Base-by-base conservation (phyloP, 176 grass and related monocot genomes). In the Eragrostis curvula region DNA sequence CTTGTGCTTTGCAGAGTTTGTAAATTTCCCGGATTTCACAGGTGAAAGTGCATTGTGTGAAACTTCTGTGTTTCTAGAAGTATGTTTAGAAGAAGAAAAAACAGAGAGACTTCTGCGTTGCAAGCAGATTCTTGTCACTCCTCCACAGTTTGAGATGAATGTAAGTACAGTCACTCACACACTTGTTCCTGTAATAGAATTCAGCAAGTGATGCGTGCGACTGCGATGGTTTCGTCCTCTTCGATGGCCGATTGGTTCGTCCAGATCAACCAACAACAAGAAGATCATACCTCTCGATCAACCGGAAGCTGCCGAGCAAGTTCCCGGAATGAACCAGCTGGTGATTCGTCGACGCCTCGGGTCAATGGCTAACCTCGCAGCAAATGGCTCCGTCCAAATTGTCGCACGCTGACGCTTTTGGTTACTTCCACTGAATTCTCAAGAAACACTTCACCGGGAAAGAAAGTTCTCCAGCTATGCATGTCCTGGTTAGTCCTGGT, bases 261-360 rank as follows among this genome's bases (percentile, higher is more conserved):
- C 57, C 23, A 25, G 25, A 60, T 10, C 23, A 12, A 8, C 23
- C 23, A 12, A 8, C 57, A 57, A 20, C 53, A 9, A 10, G 2
- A 36, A 2, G 21, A 21, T 23, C 21, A 23, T 9, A 6, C 10
- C 56, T 59, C 51, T 29, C 23, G 15, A 24, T 23, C 8, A n/a
- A 25, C 5, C 2, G n/a, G 85, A 87, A 82, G 73, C 25, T 88
- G 57, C 86, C 49, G 73, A 48, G 86, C 43, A 83, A 78, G 7
- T 87, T 17, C 42, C 49, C 8, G 7, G 62, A 13, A 65, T 41
- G 69, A 48, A 20, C 16, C n/a, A 11, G 36, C 42, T 44, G 43
- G 6, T 45, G 43, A 45, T 45, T 45, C 47, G 1, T 15, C 25
- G 57, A 50, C 9, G 41, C 53, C 9, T 17, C n/a, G n/a, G n/a